Base-by-base conservation (phyloP, 2,329 filamentous ascomycete species). In the Samsoniella hepiali region DNA sequence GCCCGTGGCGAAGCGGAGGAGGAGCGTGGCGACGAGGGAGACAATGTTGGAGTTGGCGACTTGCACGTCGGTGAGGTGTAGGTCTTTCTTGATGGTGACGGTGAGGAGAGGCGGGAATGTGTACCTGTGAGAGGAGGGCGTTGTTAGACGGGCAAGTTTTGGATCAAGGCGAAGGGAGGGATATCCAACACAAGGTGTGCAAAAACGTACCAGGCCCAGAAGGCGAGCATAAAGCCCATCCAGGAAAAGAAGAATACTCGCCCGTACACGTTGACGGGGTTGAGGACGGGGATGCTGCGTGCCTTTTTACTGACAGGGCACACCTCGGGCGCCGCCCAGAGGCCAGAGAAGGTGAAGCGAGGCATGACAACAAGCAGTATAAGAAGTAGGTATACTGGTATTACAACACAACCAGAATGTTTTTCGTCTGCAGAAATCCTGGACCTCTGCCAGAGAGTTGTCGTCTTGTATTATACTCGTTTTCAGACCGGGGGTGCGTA, bases 41-140 rank as follows among this genome's bases (percentile, higher is more conserved):
- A 95, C 84, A 65, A 97, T 94, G 76, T 97, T 97, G 44, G 93
- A 97, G 78, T 96, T 97, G 69, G 89, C 87, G 60, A 97, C 82
- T 74, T 97, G 83, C 40, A 80, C 79, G 32, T 88, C 80, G 11
- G 84, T 88, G 69, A 97, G 85, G 58, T 87, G 74, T 40, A 97
- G 83, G 72, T 97, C 91, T 67, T 88, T 81, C 73, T 88, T 89
- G 78, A 97, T 96, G 34, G 91, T 91, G 71, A 89, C 85, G 58
- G 87, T 85, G 72, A 91, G 80, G 73, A 95, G 79, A 68, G 93
- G 93, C 67, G 93, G 91, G 76, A 96, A 97, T 1, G 93, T 90
- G 79, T 96, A 96, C 75, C 75, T 75, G 40, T 10, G 44, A 38
- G 17, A 34, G 34, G 51, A 44, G 27, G 29, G n/a, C n/a, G 8